Base-by-base conservation (phyloP, 164 flowering plant genomes). In the Tinospora cordifolia region DNA sequence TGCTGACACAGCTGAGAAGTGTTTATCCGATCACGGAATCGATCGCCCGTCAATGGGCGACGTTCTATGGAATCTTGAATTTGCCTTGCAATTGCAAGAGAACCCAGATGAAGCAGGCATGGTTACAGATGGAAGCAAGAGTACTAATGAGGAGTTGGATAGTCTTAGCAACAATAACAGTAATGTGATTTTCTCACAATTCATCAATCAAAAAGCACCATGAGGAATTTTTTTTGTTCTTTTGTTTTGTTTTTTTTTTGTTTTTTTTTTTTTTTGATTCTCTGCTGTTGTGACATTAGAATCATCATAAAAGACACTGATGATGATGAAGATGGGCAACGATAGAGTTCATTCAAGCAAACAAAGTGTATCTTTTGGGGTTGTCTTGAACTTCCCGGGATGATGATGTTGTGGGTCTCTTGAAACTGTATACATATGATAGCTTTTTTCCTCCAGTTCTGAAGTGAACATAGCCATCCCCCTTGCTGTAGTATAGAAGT, bases 31-130 rank as follows among this genome's bases (percentile, higher is more conserved):
- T 69, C 51, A 38, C 0, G 71, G 71, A 22, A 10, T 70, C 0
- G 85, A 87, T 10, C 82, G 91, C 0, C 90, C 88, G 5, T 66
- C 84, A 1, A 86, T 88, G 90, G 86, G 87, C 0, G 85, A 85
- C 51, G 82, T 87, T 15, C 41, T 88, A 62, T 87, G 90, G 90
- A 86, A 83, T 39, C 89, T 88, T 1, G 88, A 88, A 72, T 83
- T 81, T 30, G 82, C 82, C 10, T 79, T 83, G 26, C 88, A 88
- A 39, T 9, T 86, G 65, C 88, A 85, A 63, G 63, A 60, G 13
- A 68, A 21, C 59, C 75, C 67, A 14, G 70, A 57, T 79, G 70
- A 14, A 15, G 47, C 21, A 19, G 17, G 62, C 38, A 11, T 58
- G 60, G 75, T 39, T 3, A 38, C 67, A 79, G 58, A 47, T 10